Percentiles rank a stretch among this genome's conserved stretches.
Evolutionary conservation across 2,329 filamentous ascomycete genomes (phyloP).

Genomic region (Aureobasidium sp.): DNA sequence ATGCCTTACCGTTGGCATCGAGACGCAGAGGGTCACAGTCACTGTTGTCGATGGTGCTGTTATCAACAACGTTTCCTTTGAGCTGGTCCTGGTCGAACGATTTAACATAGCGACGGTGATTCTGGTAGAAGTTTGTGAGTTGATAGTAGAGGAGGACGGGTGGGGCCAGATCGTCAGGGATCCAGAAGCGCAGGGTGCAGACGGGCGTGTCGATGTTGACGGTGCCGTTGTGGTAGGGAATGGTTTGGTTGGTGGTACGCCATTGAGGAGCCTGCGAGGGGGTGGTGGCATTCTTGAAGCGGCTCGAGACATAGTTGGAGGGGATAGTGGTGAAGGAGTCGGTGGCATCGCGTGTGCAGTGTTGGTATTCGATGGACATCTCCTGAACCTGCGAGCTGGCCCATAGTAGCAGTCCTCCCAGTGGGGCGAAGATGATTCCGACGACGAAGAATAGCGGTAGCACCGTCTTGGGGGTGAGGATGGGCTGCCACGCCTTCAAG

Average conservation of each 20-base stretch:
- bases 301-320: constrained; percentile 51
- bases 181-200: constrained; percentile 71
- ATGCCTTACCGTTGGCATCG: constrained; percentile 53
- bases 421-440: constrained; percentile 86
- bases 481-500: constrained; percentile 97
- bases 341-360: constrained; percentile 53
- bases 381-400: constrained; percentile 85
- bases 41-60: constrained; percentile 55
- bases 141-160: constrained; percentile 92
- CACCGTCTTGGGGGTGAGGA: constrained; percentile 90
- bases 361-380: constrained; percentile 81
- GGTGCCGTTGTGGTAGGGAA: constrained; percentile 22
- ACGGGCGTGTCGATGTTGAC: constrained; percentile 35
- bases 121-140: constrained; percentile 97
- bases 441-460: constrained; percentile 85
- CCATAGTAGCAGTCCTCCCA: constrained; percentile 79
- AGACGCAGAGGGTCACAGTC: constrained; percentile 64
- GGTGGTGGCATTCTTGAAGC: constrained; percentile 55
- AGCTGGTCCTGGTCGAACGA: constrained; percentile 80
- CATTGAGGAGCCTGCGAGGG: constrained; percentile 24
- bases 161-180: constrained; percentile 70
- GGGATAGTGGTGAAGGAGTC: constrained; percentile 53
- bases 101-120: constrained; percentile 91
- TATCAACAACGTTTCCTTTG: constrained; percentile 60
- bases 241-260: constrained; percentile 19